Evolutionary conservation across 306 rosid genomes (phyloP).

Genomic region (Chamaecrista fasciculata): DNA sequence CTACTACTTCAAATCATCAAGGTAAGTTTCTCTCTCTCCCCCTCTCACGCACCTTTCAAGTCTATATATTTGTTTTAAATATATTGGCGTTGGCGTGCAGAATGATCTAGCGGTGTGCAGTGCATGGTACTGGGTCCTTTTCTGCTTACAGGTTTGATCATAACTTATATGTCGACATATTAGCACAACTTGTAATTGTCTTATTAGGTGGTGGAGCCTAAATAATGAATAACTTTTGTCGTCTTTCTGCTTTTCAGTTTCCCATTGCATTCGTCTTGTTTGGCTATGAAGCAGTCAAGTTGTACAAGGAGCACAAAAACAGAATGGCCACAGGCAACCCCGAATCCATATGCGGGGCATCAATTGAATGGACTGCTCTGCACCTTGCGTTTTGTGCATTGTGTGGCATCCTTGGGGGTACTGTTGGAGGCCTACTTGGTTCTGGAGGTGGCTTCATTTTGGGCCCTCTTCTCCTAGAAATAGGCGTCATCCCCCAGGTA

Average conservation of each 20-base stretch:
- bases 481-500: conserved; percentile 91
- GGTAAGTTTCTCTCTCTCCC: conserved; percentile 38
- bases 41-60: not conserved
- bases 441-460: conserved; percentile 92
- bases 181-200: conserved; percentile 10
- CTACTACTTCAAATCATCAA: conserved; percentile 69
- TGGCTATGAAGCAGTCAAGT: conserved; percentile 69
- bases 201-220: not conserved
- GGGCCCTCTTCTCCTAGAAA: conserved; percentile 88
- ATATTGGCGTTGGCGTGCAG: conserved; percentile 40
- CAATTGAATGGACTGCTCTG: conserved; percentile 70
- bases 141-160: conserved; percentile 65
- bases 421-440: conserved; percentile 85
- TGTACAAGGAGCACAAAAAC: conserved; percentile 64
- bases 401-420: conserved; percentile 83
- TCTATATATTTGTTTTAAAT: not conserved
- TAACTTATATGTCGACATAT: not conserved
- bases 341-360: conserved; percentile 76
- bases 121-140: conserved; percentile 79
- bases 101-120: conserved; percentile 58
- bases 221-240: not conserved
- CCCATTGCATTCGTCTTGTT: conserved; percentile 67
- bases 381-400: conserved; percentile 69
- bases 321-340: conserved; percentile 57
- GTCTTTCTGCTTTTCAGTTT: conserved; percentile 45